These are phyloP conservation scores for Juncus inflexus DNA, from an alignment of 176 grass and related monocot species.

Conservation along the genomic window DNA sequence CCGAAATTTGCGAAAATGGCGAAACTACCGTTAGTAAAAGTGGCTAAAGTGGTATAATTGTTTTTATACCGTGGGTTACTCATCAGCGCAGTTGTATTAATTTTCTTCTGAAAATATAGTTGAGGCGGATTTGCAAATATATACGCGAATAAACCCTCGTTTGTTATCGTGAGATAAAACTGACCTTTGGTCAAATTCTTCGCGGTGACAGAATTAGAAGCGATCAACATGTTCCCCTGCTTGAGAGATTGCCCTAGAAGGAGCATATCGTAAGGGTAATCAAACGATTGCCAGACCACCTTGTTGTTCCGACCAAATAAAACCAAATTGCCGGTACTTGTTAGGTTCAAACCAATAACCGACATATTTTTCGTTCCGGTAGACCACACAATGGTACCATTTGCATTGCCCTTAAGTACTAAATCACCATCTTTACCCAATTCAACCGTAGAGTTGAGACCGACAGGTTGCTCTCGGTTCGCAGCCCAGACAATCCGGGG, in stretches of 20 bases:
- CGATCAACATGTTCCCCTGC: slow-evolving; percentile 14
- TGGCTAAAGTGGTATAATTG: slow-evolving; percentile 19
- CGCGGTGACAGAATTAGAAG: not conserved
- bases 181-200: slow-evolving; percentile 22
- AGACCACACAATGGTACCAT: slow-evolving; percentile 9
- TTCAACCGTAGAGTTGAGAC: slow-evolving; percentile 14
- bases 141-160: slow-evolving; percentile 24
- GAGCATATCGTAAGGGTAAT: slow-evolving; percentile 17
- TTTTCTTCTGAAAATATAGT: slow-evolving; percentile 21
- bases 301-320: not conserved
- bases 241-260: slow-evolving; percentile 20
- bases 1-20: slow-evolving; percentile 12
- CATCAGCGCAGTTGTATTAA: not conserved
- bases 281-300: slow-evolving; percentile 19
- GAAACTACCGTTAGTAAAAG: slow-evolving; percentile 5
- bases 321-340: slow-evolving; percentile 18
- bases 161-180: slow-evolving; percentile 18
- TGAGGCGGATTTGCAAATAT: slow-evolving; percentile 1
- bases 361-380: slow-evolving; percentile 24
- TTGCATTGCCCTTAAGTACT: not conserved
- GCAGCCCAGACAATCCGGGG: slow-evolving; percentile 24
- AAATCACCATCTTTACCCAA: slow-evolving; percentile 22
- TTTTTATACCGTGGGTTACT: slow-evolving; percentile 22
- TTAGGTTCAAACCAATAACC: slow-evolving; percentile 9
- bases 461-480: slow-evolving; percentile 13